Percentiles rank a stretch among this genome's conserved stretches.
phyloP scores from a whole-genome alignment of 1,284 basidiomycete species.

The Cryptococcus depauperatus region DNA sequence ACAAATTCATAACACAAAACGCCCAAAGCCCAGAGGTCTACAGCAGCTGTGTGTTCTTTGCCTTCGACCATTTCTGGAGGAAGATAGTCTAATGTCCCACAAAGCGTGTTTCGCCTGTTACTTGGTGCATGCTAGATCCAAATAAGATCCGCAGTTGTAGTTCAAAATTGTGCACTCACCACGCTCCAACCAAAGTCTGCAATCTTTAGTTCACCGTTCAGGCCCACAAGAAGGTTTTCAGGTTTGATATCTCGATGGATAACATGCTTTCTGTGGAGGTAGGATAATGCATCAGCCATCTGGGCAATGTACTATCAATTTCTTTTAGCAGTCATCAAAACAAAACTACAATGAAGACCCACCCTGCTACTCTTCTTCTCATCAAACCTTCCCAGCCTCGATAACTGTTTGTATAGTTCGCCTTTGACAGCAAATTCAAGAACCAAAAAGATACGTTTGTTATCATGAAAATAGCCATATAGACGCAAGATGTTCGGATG shows the following conservation, averaged over 20 bases:
- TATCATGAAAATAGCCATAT: constrained; percentile 96
- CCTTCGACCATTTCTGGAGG: constrained; percentile 98
- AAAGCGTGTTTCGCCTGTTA: constrained; percentile 68
- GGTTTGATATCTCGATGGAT: constrained; percentile 99
- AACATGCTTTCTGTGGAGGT: constrained; percentile 92
- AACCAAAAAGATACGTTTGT: constrained; percentile 96
- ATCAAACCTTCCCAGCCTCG: constrained; percentile 73
- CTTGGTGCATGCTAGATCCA: constrained; percentile 68
- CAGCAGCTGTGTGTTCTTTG: constrained; percentile 45
- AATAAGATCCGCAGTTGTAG: too few species aligned
- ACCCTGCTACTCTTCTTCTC: constrained; percentile 69
- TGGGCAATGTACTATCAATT: constrained; percentile 91
- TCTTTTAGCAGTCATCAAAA: too few species aligned
- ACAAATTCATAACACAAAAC: constrained; percentile 95
- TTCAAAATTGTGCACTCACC: constrained; percentile 5
- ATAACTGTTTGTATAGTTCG: constrained; percentile 91
- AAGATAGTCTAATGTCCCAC: constrained; percentile 93
- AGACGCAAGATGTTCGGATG: constrained; percentile 92
- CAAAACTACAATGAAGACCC: too few species aligned
- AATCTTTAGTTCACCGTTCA: constrained; percentile 96
- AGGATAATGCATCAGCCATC: constrained; percentile 92
- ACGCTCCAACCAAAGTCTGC: constrained; percentile 99
- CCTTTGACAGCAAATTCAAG: constrained; percentile 93
- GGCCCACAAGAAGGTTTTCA: constrained; percentile 88
- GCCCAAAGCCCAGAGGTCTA: constrained; percentile 92